Conservation (phyloP, 2,329 filamentous ascomycete genomes). For the Graphilbum fragrans region DNA sequence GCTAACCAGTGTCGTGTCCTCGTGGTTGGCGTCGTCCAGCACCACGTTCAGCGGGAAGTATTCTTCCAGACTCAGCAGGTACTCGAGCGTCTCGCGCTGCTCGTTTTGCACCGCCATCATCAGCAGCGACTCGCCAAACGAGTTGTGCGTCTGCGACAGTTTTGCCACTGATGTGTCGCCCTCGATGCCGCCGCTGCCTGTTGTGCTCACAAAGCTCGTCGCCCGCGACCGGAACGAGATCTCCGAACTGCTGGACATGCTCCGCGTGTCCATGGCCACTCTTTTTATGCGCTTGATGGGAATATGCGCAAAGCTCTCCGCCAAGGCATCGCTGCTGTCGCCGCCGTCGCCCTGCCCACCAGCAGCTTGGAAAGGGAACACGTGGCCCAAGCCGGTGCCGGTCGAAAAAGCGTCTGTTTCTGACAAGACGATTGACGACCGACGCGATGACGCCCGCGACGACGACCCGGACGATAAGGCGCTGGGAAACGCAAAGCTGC, state of each 20-base stretch:
- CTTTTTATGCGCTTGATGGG: slow-evolving; percentile 52
- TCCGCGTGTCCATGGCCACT: slow-evolving; percentile 82
- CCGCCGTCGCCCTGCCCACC: neutral
- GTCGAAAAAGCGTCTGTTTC: slow-evolving; percentile 39
- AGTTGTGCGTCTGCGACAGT: slow-evolving; percentile 57
- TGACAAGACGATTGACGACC: slow-evolving; percentile 27
- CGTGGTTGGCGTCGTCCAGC: slow-evolving; percentile 75
- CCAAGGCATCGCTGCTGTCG: neutral
- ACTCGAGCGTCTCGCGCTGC: slow-evolving; percentile 60
- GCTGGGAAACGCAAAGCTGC: slow-evolving; percentile 31
- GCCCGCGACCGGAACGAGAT: slow-evolving; percentile 73
- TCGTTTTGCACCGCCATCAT: slow-evolving; percentile 77
- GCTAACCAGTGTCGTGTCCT: slow-evolving; percentile 79
- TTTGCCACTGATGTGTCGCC: slow-evolving; percentile 78
- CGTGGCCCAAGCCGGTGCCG: slow-evolving; percentile 59
- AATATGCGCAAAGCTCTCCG: slow-evolving; percentile 19
- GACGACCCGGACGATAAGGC: slow-evolving; percentile 13
- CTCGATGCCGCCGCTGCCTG: slow-evolving; percentile 59
- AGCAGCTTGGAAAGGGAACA: slow-evolving; percentile 69
- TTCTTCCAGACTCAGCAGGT: slow-evolving; percentile 64
- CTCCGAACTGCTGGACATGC: slow-evolving; percentile 75
- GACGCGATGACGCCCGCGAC: slow-evolving; percentile 23
- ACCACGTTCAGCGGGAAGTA: slow-evolving; percentile 63
- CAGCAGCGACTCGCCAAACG: slow-evolving; percentile 67
- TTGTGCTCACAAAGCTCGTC: slow-evolving; percentile 59